Evolutionary conservation across 768 basidiomycete genomes (phyloP), one percentile per base, ranked within the genome.

Genomic region (Tricholoma sp.): DNA sequence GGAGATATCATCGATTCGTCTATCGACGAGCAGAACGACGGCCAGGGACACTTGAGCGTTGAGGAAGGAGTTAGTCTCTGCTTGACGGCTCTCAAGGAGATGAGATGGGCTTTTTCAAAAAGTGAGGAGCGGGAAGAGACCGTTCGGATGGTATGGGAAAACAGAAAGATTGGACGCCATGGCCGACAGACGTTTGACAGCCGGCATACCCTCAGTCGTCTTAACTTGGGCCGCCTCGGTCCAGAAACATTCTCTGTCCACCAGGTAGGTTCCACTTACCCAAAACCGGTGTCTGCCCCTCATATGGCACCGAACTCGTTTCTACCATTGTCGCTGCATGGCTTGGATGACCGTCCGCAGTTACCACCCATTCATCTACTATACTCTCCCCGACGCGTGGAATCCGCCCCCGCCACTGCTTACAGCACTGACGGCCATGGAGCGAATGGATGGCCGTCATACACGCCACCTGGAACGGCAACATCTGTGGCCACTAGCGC

Each of bases 41-140:
- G 61, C 44, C 62, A 70, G 15, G 47, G 56, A 47, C 60, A 62
- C 12, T 50, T 73, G 17, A 68, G 71, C 17, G 64, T 70, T 4
- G 79, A 80, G 52, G 81, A 83, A 28, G 75, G 73, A 11, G 74
- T 80, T 33, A 68, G 72, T 29, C 68, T 83, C 9, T 95, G 91
- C 64, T 73, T 94, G 4, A 75, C 80, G 5, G 92, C 91, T 8
- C 77, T 96, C n/a, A 69, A 80, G 3, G 84, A 89, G 65, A 89
- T 94, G 81, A 81, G 84, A 10, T 97, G 94, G 94, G 80, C 77
- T 4, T 88, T 81, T 67, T 86, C 86, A 6, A 86, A 84, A 65
- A 85, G 81, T 56, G 84, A 87, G 57, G 91, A 92, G 63, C 77
- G 84, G 36, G 81, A 84, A 63, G 82, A 83, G 56, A 82, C 81